Evolutionary conservation across 768 basidiomycete species (phyloP).

Genomic region (Nevesoporus exiguus): DNA sequence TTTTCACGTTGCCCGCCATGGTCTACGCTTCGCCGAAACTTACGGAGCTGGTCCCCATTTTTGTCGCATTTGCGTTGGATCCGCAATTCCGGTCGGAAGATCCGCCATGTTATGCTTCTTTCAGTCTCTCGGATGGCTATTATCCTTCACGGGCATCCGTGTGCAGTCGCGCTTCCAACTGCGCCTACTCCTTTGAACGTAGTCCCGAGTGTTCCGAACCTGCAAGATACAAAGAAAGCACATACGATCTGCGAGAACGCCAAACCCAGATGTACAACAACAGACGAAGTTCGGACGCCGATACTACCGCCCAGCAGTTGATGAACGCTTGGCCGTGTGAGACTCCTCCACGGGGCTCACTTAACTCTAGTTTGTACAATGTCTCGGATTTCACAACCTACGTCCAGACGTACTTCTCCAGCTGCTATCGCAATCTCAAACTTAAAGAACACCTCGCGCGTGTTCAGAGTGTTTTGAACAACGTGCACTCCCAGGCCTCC

Average conservation of each 20-base stretch:
- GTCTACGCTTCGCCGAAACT: slow-evolving; percentile 20
- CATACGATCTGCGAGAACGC: neutral
- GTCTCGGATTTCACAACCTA: neutral
- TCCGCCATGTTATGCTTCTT: slow-evolving; percentile 16
- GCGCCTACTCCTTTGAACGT: neutral
- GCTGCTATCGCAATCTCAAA: slow-evolving; percentile 16
- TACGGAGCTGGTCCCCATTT: slow-evolving; percentile 18
- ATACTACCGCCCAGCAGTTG: neutral
- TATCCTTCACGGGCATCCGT: neutral
- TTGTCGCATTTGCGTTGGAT: slow-evolving; percentile 31
- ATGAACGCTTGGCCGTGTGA: slow-evolving; percentile 20
- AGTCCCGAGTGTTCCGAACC: slow-evolving; percentile 14
- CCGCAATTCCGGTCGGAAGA: slow-evolving; percentile 1
- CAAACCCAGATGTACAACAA: slow-evolving; percentile 4
- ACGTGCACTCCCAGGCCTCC: neutral
- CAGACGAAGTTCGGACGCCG: slow-evolving; percentile 6
- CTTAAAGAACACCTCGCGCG: slow-evolving; percentile 14
- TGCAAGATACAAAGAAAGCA: neutral
- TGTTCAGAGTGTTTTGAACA: slow-evolving; percentile 9
- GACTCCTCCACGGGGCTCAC: slow-evolving; percentile 5
- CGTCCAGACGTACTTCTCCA: slow-evolving; percentile 5
- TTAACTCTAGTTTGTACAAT: slow-evolving; percentile 2
- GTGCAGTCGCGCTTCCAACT: neutral
- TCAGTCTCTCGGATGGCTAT: slow-evolving; percentile 9
- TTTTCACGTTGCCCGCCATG: slow-evolving; percentile 33